These are phyloP conservation scores for Brassica balearica DNA, from an alignment of 441 rosid species.

Conservation along the genomic window DNA sequence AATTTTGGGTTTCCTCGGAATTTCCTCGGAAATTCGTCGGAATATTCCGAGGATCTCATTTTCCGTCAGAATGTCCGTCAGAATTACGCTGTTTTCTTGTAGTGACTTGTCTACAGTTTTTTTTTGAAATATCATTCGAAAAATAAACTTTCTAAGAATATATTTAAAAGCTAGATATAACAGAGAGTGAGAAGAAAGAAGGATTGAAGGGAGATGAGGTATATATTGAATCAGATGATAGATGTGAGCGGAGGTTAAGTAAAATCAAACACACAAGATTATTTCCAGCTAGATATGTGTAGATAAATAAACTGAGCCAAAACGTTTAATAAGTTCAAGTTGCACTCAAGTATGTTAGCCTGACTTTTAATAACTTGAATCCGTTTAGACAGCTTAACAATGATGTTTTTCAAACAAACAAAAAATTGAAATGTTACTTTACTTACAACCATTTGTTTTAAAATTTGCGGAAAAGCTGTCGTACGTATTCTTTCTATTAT, in stretches of 20 bases:
- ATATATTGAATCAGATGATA: neutral
- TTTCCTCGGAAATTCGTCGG: no score
- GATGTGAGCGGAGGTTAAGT: neutral
- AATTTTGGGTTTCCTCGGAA: no score
- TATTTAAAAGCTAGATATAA: neutral
- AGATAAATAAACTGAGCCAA: neutral
- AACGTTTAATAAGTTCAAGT: constrained; percentile 11
- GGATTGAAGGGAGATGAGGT: neutral
- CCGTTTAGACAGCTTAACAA: neutral
- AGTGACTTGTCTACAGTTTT: neutral
- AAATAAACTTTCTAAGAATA: neutral
- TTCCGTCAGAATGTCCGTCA: no score
- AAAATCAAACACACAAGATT: neutral
- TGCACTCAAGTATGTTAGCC: neutral
- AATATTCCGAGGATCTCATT: no score
- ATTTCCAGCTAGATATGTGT: constrained; percentile 1
- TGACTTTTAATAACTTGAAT: neutral
- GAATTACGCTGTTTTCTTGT: no score
- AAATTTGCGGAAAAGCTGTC: neutral
- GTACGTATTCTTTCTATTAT: neutral
- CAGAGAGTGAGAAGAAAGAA: neutral
- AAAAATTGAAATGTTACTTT: neutral
- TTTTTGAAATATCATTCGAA: neutral
- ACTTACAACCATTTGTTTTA: constrained; percentile 7
- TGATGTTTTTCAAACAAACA: neutral